Percentiles rank a stretch among this genome's conserved stretches.
phyloP scores from a whole-genome alignment of 495 filamentous ascomycete species.

The Parathielavia hyrcaniae region DNA sequence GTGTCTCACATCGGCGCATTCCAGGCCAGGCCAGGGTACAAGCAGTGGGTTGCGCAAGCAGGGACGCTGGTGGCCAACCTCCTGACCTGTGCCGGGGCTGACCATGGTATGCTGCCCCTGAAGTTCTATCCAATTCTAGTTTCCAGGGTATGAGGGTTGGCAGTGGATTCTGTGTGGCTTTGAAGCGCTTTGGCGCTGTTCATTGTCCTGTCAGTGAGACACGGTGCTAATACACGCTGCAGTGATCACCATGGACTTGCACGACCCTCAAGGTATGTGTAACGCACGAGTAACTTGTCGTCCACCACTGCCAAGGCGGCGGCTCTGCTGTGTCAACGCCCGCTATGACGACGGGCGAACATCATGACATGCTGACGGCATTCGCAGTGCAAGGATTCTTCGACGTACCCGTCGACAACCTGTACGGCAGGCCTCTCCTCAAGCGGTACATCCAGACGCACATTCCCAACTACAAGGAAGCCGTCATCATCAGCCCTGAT shows the following conservation, averaged over 20 bases:
- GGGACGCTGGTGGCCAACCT: constrained; percentile 93
- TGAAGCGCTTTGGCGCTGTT: background rate
- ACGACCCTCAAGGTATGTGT: constrained; percentile 81
- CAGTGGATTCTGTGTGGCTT: background rate
- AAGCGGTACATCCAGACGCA: constrained; percentile 84
- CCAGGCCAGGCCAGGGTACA: constrained; percentile 83
- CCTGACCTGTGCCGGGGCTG: constrained; percentile 89
- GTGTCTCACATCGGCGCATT: constrained; percentile 55
- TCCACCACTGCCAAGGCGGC: constrained; percentile 8
- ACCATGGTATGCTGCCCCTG: constrained; percentile 54
- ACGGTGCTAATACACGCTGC: constrained; percentile 26
- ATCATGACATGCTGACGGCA: constrained; percentile 6
- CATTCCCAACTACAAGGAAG: constrained; percentile 79
- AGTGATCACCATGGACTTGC: constrained; percentile 95
- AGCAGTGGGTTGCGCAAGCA: constrained; percentile 97
- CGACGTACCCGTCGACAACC: constrained; percentile 94
- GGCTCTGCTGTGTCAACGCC: background rate
- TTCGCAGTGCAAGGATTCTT: constrained; percentile 78
- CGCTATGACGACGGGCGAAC: background rate
- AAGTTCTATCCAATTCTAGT: background rate
- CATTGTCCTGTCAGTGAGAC: background rate
- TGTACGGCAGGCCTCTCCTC: constrained; percentile 82
- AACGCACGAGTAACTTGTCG: background rate
- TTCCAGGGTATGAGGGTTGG: background rate
- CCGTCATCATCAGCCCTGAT: constrained; percentile 93